Conservation (phyloP, 2,329 filamentous ascomycete species). For the Neofusicoccum cordaticola region DNA sequence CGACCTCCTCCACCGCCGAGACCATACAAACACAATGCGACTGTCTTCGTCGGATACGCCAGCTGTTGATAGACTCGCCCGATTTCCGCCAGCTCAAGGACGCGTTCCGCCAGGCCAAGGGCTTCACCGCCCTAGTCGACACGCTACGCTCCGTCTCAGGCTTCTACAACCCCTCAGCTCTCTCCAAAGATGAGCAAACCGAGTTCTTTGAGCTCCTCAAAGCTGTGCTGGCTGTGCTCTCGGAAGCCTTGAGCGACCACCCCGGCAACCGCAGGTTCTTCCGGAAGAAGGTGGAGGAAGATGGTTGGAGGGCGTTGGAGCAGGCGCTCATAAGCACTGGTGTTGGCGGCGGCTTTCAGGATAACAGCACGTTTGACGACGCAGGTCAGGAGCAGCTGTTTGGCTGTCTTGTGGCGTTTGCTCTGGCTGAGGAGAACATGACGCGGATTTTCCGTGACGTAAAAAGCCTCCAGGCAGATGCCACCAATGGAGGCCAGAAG, state of each 20-base stretch:
- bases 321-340: slow-evolving; percentile 68
- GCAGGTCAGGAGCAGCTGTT: slow-evolving; percentile 68
- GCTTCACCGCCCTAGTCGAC: slow-evolving; percentile 72
- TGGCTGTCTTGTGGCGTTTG: slow-evolving; percentile 77
- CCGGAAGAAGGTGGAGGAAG: slow-evolving; percentile 67
- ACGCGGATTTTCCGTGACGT: slow-evolving; percentile 61
- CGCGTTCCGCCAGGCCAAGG: slow-evolving; percentile 75
- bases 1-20: slow-evolving; percentile 27
- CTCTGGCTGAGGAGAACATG: slow-evolving; percentile 73
- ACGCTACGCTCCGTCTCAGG: slow-evolving; percentile 69
- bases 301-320: slow-evolving; percentile 76
- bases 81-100: slow-evolving; percentile 61
- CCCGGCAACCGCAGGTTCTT: slow-evolving; percentile 88
- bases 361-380: slow-evolving; percentile 33
- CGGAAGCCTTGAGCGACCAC: slow-evolving; percentile 72
- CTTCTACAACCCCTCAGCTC: slow-evolving; percentile 68
- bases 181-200: slow-evolving; percentile 60
- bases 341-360: slow-evolving; percentile 33
- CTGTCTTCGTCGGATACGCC: slow-evolving; percentile 63
- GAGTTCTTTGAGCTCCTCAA: slow-evolving; percentile 68
- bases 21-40: slow-evolving; percentile 43
- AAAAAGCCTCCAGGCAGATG: slow-evolving; percentile 22
- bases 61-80: slow-evolving; percentile 56
- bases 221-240: slow-evolving; percentile 69
- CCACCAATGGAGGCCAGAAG: slow-evolving; percentile 24